These are phyloP conservation scores for Centella asiatica DNA, from an alignment of 129 eudicot species.

Conservation along the genomic window DNA sequence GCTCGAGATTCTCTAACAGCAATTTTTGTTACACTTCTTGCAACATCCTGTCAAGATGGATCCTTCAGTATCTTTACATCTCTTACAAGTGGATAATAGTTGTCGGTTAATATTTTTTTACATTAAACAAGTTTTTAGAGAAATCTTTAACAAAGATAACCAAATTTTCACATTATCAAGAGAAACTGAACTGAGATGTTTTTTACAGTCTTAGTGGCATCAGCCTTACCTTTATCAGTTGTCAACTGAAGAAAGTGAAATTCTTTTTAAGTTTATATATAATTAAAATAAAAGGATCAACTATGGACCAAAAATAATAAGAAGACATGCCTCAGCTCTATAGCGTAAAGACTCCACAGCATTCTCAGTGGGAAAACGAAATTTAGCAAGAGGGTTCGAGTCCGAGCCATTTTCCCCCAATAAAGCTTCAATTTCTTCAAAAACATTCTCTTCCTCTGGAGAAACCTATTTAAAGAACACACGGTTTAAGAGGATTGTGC, in stretches of 20 bases:
- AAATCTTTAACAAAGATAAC: too few species aligned
- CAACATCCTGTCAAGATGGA: constrained; percentile 63
- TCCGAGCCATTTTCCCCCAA: constrained; percentile 56
- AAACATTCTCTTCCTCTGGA: constrained; percentile 65
- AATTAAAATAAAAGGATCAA: background rate
- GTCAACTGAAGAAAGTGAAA: too few species aligned
- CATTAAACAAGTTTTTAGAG: too few species aligned
- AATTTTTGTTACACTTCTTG: constrained; percentile 83
- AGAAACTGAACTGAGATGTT: too few species aligned
- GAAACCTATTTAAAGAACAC: constrained; percentile 50
- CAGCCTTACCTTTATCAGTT: too few species aligned
- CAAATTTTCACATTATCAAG: too few species aligned
- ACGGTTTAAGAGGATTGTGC: background rate
- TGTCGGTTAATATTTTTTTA: too few species aligned
- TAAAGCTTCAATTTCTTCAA: constrained; percentile 65
- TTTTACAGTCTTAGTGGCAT: too few species aligned
- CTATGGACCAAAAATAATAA: background rate
- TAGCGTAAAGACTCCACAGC: constrained; percentile 93
- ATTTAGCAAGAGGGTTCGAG: constrained; percentile 48
- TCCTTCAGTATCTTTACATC: background rate
- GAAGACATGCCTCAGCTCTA: constrained; percentile 74
- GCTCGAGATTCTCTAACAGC: constrained; percentile 94
- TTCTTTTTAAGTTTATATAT: too few species aligned
- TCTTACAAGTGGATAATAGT: too few species aligned
- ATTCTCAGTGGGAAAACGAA: constrained; percentile 70